Percentiles rank a stretch among this genome's conserved stretches.
Conservation (phyloP, 805 yeast species). For the Metschnikowia colocasiae region DNA sequence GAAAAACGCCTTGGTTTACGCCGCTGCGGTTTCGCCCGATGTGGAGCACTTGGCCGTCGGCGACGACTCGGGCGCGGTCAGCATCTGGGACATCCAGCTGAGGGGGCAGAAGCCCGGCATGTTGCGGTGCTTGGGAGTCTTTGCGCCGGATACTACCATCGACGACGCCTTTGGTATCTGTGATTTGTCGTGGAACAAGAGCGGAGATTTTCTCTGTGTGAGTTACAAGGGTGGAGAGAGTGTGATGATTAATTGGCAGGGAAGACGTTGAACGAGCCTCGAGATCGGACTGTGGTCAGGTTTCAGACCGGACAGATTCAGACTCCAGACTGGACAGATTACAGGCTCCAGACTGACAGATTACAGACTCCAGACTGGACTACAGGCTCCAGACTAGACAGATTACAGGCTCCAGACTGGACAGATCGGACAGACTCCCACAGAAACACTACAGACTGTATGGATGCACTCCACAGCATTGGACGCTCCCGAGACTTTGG, state of each 20-base stretch:
- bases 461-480: too few relatives aligned
- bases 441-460: too few relatives aligned
- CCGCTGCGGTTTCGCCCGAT: conserved; percentile 51
- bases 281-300: too few relatives aligned
- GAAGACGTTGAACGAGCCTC: too few relatives aligned
- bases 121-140: conserved; percentile 27
- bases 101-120: conserved; percentile 12
- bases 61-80: conserved; percentile 58
- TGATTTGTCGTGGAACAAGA: conserved; percentile 35
- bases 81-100: conserved; percentile 45
- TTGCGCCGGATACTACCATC: conserved; percentile 5
- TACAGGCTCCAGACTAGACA: too few relatives aligned
- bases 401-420: too few relatives aligned
- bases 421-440: too few relatives aligned
- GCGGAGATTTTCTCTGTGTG: conserved; percentile 15
- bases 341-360: too few relatives aligned
- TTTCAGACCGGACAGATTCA: too few relatives aligned
- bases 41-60: conserved; percentile 55
- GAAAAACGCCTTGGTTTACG: conserved; percentile 54
- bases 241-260: conserved; percentile 14
- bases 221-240: conserved; percentile 32
- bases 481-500: too few relatives aligned
- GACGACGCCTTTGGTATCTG: conserved; percentile 29
- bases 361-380: too few relatives aligned
- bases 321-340: too few relatives aligned